Evolutionary conservation across 164 flowering plant genomes (phyloP).

Genomic region (Magnolia changhungtana): DNA sequence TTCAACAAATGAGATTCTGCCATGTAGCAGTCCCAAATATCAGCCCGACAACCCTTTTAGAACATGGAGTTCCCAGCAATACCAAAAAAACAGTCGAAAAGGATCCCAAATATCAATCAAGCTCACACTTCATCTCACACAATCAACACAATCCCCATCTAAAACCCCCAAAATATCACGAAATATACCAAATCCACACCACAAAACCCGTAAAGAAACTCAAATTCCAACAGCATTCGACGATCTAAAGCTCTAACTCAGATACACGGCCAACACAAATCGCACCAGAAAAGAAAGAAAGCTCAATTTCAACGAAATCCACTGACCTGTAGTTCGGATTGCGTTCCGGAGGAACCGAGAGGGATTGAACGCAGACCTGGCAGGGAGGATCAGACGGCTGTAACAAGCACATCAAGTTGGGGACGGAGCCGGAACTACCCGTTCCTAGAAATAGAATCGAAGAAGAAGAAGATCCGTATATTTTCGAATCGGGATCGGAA

Average conservation of each 20-base stretch:
- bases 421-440: slow-evolving; percentile 83
- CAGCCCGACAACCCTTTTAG: not conserved
- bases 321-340: slow-evolving; percentile 85
- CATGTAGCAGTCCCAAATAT: not conserved
- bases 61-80: no score
- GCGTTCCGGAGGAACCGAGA: slow-evolving; percentile 57
- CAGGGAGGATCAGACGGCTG: slow-evolving; percentile 91
- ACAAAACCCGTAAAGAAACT: not conserved
- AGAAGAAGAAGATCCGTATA: slow-evolving; percentile 7
- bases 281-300: not conserved
- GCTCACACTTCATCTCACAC: no score
- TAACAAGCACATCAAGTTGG: slow-evolving; percentile 71
- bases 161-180: not conserved
- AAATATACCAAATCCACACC: not conserved
- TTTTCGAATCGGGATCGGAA: slow-evolving; percentile 1
- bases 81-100: no score
- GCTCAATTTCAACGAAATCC: not conserved
- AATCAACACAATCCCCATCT: no score
- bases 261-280: not conserved
- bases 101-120: no score
- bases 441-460: slow-evolving; percentile 79
- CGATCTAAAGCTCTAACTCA: not conserved
- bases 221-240: slow-evolving; percentile 5
- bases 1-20: no score
- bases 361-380: slow-evolving; percentile 51